A percentile compares a stretch with the other conserved stretches of the same genome.
These are phyloP conservation scores for Trichoderma lentiforme DNA, from an alignment of 2,329 filamentous ascomycete species.

Conservation along the genomic window DNA sequence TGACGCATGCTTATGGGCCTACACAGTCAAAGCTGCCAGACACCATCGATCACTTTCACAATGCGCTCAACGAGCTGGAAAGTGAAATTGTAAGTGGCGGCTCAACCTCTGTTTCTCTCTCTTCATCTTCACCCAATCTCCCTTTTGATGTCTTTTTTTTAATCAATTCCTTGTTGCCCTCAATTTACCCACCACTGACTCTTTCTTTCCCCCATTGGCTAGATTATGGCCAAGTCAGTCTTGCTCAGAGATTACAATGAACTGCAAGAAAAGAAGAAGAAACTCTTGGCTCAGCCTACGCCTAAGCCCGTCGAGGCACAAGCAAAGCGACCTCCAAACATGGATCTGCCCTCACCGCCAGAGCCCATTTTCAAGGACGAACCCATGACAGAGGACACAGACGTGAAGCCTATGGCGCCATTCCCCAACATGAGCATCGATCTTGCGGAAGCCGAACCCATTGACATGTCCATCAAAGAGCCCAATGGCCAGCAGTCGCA, in stretches of 20 bases:
- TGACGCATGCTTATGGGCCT: conserved; percentile 31
- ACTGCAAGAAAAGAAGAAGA: conserved; percentile 30
- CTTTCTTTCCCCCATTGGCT: background rate
- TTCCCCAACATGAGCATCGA: conserved; percentile 57
- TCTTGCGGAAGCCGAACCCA: conserved; percentile 28
- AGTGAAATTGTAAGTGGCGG: conserved; percentile 50
- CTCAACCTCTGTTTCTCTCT: background rate
- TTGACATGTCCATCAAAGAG: conserved; percentile 11
- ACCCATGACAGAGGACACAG: conserved; percentile 34
- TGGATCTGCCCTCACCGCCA: conserved; percentile 38
- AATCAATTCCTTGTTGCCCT: background rate
- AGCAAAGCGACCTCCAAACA: conserved; percentile 35
- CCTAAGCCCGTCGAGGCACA: conserved; percentile 34
- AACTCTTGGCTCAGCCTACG: conserved; percentile 16
- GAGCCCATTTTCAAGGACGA: conserved; percentile 28
- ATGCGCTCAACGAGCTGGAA: conserved; percentile 55
- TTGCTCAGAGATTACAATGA: conserved; percentile 52
- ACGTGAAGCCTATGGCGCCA: conserved; percentile 46
- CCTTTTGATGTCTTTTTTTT: background rate
- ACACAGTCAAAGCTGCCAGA: conserved; percentile 44
- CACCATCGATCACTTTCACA: conserved; percentile 48
- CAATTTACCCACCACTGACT: background rate
- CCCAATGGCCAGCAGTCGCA: conserved; percentile 16
- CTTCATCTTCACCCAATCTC: background rate
- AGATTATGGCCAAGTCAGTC: conserved; percentile 52